Percentiles rank a stretch among this genome's conserved stretches.
Conservation (phyloP, 148 eudicot species). For the Simmondsia chinensis region DNA sequence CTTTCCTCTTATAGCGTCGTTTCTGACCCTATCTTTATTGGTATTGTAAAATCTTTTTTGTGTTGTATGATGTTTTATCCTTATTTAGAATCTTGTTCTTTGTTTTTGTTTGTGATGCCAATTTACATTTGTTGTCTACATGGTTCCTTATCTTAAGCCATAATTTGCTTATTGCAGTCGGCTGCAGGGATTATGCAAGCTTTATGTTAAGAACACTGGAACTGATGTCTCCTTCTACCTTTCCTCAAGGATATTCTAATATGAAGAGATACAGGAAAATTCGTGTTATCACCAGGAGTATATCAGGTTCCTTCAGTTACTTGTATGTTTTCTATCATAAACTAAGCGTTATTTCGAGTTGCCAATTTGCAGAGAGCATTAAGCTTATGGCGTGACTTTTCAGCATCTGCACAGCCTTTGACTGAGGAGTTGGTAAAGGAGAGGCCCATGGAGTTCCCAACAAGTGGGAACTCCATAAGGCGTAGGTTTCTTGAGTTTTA, state of each 20-base stretch:
- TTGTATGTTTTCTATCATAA: constrained; percentile 9
- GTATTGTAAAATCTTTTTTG: no score
- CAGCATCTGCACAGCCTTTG: constrained; percentile 75
- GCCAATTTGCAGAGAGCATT: constrained; percentile 9
- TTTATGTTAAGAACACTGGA: constrained; percentile 18
- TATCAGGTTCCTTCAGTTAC: constrained; percentile 41
- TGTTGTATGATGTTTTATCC: no score
- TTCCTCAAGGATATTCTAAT: constrained; percentile 7
- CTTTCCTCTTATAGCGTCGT: no score
- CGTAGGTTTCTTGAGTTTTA: constrained; percentile 73
- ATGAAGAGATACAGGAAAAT: constrained; percentile 7
- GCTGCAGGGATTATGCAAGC: constrained; percentile 25
- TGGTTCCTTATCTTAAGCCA: neutral
- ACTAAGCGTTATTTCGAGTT: constrained; percentile 9
- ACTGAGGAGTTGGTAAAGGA: constrained; percentile 42
- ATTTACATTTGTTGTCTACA: neutral
- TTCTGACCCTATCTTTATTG: no score
- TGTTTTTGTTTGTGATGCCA: neutral
- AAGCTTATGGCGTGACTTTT: constrained; percentile 27
- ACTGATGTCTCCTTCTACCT: constrained; percentile 16
- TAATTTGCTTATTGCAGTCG: constrained; percentile 13
- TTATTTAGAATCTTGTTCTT: neutral
- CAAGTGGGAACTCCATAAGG: constrained; percentile 77
- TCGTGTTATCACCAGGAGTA: constrained; percentile 21
- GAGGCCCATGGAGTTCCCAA: constrained; percentile 29